Conservation (phyloP, 441 rosid species). For the Eutrema salsugineum region DNA sequence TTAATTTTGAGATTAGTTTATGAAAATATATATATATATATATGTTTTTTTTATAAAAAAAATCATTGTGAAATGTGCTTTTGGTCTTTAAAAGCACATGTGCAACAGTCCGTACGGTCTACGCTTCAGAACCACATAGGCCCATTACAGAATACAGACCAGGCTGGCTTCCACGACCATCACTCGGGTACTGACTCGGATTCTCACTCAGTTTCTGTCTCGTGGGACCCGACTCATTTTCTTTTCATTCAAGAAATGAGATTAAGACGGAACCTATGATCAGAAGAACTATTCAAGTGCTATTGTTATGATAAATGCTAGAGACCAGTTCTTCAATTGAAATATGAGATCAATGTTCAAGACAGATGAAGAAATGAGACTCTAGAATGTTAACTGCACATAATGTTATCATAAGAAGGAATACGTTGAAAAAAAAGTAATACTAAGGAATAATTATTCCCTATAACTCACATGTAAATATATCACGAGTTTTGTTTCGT, state of each 20-base stretch:
- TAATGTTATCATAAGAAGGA: background rate
- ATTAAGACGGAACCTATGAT: background rate
- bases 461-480: background rate
- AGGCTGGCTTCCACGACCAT: slow-evolving; percentile 35
- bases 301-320: background rate
- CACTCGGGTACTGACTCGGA: slow-evolving; percentile 27
- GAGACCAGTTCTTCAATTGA: background rate
- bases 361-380: background rate
- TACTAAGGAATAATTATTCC: too few species aligned
- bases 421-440: too few species aligned
- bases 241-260: background rate
- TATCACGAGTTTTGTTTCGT: background rate
- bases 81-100: slow-evolving; percentile 17
- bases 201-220: slow-evolving; percentile 23
- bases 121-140: slow-evolving; percentile 25
- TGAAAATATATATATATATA: too few species aligned
- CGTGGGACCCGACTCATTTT: slow-evolving; percentile 19
- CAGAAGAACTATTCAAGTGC: background rate
- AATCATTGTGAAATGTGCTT: background rate
- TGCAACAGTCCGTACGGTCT: slow-evolving; percentile 34
- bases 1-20: background rate
- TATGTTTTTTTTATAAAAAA: background rate
- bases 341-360: background rate
- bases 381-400: background rate
- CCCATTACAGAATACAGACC: slow-evolving; percentile 28